Base-by-base conservation (phyloP, 2,329 filamentous ascomycete species). In the Claviceps capensis region DNA sequence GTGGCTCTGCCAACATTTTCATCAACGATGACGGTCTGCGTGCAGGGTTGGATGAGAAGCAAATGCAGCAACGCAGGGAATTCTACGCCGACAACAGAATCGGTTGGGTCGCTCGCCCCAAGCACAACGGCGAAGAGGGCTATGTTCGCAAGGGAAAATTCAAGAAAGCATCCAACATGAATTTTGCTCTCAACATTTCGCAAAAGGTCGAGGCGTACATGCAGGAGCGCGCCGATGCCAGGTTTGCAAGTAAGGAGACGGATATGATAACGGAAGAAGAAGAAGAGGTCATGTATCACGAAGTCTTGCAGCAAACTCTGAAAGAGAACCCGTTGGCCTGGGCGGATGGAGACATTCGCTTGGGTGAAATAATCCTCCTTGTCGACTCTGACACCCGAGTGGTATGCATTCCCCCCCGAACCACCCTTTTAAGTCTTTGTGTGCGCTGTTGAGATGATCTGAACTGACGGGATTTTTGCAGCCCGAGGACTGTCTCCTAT, bases 121-220 rank as follows among this genome's bases (percentile, higher is more conserved):
- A 64, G 48, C 69, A 75, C 53, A 72, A 72, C 53, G 67, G 69
- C 11, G 68, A 72, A 30, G 71, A 71, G 51, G 67, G 70, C 23
- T 81, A 78, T 58, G 55, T 75, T 17, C 71, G 79, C 41, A 71
- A 70, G 41, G 82, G 82, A 51, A 84, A 84, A 62, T 85, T 85
- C 70, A 85, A 85, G 69, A 85, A 85, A 66, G 81, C 82, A 1
- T 85, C 81, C 30, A 87, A 87, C 68, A 86, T 87, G 83, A 87
- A 86, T 64, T 86, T 81, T 60, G 82, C 75, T 3, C 69, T 86
- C 53, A 76, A 75, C 58, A 67, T 84, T 49, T 81, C 77, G 38
- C 76, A 78, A 60, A 73, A 76, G 53, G 75, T 85, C 2, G 83
- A 86, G 62, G 75, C 77, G 11, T 76, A 77, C 53, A 67, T 87